Percentiles rank a stretch among this genome's conserved stretches.
These are phyloP conservation scores for Chiua virens DNA, from an alignment of 768 basidiomycete genomes.

Conservation along the genomic window DNA sequence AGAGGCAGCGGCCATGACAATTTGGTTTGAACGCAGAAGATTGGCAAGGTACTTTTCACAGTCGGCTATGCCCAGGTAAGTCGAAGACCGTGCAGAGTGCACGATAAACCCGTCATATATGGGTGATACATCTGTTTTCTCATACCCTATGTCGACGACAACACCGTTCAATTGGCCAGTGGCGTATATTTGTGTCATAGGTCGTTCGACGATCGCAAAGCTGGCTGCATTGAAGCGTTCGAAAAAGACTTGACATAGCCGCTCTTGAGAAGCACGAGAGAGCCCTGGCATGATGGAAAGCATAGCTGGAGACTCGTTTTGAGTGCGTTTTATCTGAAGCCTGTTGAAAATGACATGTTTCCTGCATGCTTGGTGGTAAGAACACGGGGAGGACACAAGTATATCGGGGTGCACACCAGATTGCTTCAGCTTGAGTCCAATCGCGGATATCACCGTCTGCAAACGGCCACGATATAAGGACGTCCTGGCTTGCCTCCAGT, in stretches of 20 bases:
- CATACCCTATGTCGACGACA: slow-evolving; percentile 78
- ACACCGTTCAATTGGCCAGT: slow-evolving; percentile 69
- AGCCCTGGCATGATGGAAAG: slow-evolving; percentile 68
- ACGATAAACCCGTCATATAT: slow-evolving; percentile 72
- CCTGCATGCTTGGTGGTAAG: slow-evolving; percentile 44
- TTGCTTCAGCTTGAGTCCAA: slow-evolving; percentile 84
- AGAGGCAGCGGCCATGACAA: slow-evolving; percentile 56
- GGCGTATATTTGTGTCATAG: slow-evolving; percentile 82
- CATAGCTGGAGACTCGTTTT: slow-evolving; percentile 86
- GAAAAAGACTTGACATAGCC: slow-evolving; percentile 82
- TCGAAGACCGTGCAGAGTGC: slow-evolving; percentile 51
- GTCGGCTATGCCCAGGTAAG: slow-evolving; percentile 65
- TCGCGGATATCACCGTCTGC: slow-evolving; percentile 69
- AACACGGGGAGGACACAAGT: neutral
- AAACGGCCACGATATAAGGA: slow-evolving; percentile 82
- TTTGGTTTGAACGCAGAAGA: slow-evolving; percentile 67
- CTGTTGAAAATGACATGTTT: slow-evolving; percentile 79
- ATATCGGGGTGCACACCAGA: slow-evolving; percentile 60
- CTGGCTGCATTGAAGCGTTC: slow-evolving; percentile 91
- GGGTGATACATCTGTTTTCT: slow-evolving; percentile 74
- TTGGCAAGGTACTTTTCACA: slow-evolving; percentile 78
- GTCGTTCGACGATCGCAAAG: slow-evolving; percentile 77
- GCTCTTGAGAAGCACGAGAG: slow-evolving; percentile 66
- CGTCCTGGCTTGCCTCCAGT: slow-evolving; percentile 66
- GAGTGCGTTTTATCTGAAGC: slow-evolving; percentile 74